Evolutionary conservation across 2,329 filamentous ascomycete genomes (phyloP), one percentile per base, ranked within the genome.

Genomic region (Lachnellula subtilissima): DNA sequence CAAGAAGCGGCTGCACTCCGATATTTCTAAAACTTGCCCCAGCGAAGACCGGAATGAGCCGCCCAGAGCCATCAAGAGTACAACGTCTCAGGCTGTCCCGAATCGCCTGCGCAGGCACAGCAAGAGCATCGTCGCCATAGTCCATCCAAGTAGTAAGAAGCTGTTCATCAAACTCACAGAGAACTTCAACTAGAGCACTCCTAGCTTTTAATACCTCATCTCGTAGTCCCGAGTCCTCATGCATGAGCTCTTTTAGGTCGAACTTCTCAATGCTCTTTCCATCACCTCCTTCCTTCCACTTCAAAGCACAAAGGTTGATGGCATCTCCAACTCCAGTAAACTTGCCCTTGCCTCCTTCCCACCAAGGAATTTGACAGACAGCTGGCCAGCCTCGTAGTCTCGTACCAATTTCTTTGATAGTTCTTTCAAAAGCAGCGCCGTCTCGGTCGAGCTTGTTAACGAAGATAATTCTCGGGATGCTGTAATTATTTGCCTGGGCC

Each of bases 321-420:
- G 89, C 84, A 74, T 99, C 93, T 40, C 91, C 89, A 25, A 97
- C 83, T 25, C 94, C 94, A 23, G 86, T 82, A 64, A 97, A 88
- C 5, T 82, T 80, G 7, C 91, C 89, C 57, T 87, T 86, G 5
- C 78, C 79, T 12, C 76, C 78, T 68, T 89, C 83, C 83, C 92
- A 97, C 91, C 92, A 96, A 0, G 94, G 94, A 60, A 97, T 92
- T 67, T 96, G 92, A 67, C 93, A 97, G 8, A 97, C 85, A 14
- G 94, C 85, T 2, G 94, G 94, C 86, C 89, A 96, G 1, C 86
- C 88, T 57, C 85, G 83, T 19, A 99, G 78, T 53, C 90, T 83
- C 0, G 86, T 79, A 2, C 89, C 92, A 32, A 97, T 86, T 67
- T 97, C 92, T 56, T 88, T 86, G 0, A 97, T 87, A 0, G 93